Percentiles rank a stretch among this genome's conserved stretches.
Conservation (phyloP, 2,329 filamentous ascomycete species). For the Verticillium klebahnii region DNA sequence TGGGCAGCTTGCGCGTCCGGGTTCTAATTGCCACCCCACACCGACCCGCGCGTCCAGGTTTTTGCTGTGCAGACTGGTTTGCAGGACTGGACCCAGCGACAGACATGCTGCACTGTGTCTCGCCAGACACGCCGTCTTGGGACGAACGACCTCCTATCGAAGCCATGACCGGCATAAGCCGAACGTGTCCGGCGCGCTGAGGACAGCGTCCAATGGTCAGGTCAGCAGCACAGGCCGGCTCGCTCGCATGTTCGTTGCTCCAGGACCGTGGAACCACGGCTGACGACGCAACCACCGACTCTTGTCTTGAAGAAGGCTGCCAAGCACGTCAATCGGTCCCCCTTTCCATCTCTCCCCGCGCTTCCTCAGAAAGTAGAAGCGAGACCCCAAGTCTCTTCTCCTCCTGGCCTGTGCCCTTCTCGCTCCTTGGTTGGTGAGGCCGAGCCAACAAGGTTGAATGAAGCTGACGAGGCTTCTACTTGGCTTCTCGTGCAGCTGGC, state of each 20-base stretch:
- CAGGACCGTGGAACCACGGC: not conserved
- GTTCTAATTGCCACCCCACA: not conserved
- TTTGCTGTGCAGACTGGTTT: not conserved
- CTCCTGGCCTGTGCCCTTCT: not conserved
- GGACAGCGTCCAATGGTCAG: not conserved
- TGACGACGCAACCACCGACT: not conserved
- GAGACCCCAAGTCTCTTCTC: not conserved
- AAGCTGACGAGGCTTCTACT: constrained; percentile 1
- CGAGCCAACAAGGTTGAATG: not conserved
- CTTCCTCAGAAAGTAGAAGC: not conserved
- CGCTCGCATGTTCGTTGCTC: not conserved
- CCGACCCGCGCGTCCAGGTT: not conserved
- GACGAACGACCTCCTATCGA: not conserved
- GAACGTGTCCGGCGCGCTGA: not conserved
- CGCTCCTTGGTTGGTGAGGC: not conserved
- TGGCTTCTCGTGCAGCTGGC: not conserved
- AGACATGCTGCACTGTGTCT: not conserved
- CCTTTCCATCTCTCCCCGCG: not conserved
- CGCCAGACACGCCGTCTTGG: not conserved
- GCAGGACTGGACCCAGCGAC: not conserved
- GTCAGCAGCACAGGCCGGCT: not conserved
- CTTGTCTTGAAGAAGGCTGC: not conserved
- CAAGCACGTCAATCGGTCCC: not conserved
- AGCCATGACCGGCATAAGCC: not conserved
- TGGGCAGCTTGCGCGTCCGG: not conserved